phyloP scores from a whole-genome alignment of 169 alveolate genomes.

The Plasmodium ovale region DNA sequence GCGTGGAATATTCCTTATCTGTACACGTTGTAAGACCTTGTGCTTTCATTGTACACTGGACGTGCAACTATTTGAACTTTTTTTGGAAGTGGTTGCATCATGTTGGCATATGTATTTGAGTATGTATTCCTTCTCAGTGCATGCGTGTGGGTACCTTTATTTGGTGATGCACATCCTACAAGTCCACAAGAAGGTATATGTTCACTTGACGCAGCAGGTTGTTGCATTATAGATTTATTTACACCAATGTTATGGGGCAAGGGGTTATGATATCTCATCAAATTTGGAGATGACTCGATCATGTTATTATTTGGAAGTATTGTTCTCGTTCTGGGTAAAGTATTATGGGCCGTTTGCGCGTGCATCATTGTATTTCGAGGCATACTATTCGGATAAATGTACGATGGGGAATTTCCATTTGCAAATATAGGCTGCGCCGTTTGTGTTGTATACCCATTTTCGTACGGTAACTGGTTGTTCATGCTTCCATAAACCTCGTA shows the following conservation, averaged over 20 bases:
- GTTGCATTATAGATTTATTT: conserved; percentile 27
- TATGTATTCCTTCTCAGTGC: conserved; percentile 17
- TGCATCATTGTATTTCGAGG: conserved; percentile 8
- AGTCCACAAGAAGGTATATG: conserved; percentile 35
- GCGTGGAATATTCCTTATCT: not conserved
- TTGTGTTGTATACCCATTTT: conserved; percentile 13
- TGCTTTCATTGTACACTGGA: conserved; percentile 19
- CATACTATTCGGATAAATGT: conserved; percentile 8
- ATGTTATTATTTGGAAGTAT: conserved; percentile 28
- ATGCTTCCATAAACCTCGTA: conserved; percentile 12
- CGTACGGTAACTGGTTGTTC: not conserved
- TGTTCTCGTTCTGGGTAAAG: conserved; percentile 14
- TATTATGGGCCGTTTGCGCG: not conserved
- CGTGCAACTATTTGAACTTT: conserved; percentile 62
- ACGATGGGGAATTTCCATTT: conserved; percentile 5
- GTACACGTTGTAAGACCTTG: conserved; percentile 2
- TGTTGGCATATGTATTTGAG: conserved; percentile 10
- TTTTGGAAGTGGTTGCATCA: conserved; percentile 16
- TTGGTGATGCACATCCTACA: conserved; percentile 27
- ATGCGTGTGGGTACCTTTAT: not conserved
- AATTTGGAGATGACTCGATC: not conserved
- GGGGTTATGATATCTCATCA: not conserved
- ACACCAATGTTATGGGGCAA: conserved; percentile 3
- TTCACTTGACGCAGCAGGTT: conserved; percentile 17
- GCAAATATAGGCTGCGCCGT: not conserved